phyloP scores from a whole-genome alignment of 169 alveolate species.

The Ichthyophthirius multifiliis region DNA sequence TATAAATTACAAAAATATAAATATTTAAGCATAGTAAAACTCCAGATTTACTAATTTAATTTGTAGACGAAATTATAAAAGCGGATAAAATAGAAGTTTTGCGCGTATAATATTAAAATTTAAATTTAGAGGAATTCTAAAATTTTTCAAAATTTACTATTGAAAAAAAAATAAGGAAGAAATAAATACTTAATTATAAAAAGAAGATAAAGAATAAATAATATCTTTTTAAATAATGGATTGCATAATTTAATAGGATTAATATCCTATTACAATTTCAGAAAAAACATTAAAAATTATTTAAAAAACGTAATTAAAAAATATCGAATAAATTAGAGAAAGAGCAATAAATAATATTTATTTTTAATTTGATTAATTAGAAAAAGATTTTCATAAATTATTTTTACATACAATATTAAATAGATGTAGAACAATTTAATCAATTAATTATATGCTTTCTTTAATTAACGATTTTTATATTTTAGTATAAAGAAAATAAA shows the following conservation, averaged over 20 bases:
- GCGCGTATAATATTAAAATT: neutral
- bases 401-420: neutral
- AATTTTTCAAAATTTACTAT: neutral
- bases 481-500: neutral
- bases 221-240: neutral
- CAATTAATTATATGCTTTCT: neutral
- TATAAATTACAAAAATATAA: too few relatives aligned
- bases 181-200: neutral
- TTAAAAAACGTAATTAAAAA: neutral
- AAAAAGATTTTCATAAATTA: neutral
- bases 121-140: neutral
- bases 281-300: neutral
- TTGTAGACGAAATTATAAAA: neutral
- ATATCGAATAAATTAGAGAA: neutral
- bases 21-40: neutral
- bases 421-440: neutral
- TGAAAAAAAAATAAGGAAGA: neutral
- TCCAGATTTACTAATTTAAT: neutral
- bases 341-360: neutral
- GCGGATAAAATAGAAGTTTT: neutral
- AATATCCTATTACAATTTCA: too few relatives aligned
- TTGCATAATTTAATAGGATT: neutral
- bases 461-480: neutral
- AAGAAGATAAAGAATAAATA: neutral
- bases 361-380: neutral